Evolutionary conservation across 1,139 yeast species (phyloP).

Genomic region (Yamadazyma blattariae): DNA sequence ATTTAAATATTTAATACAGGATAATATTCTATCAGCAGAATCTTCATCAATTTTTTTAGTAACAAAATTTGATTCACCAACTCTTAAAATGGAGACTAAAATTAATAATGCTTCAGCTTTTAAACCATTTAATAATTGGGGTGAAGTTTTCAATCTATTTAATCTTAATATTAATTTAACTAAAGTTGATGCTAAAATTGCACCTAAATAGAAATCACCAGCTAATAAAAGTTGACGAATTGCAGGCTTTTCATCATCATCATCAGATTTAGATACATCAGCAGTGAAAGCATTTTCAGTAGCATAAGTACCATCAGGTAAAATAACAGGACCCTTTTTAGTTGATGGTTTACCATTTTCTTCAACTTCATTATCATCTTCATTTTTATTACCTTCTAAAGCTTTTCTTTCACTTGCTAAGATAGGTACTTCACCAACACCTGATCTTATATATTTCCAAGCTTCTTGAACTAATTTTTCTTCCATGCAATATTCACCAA

Average conservation of each 20-base stretch:
- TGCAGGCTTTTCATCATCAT: conserved; percentile 56
- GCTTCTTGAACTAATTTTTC: conserved; percentile 75
- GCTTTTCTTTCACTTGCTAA: conserved; percentile 66
- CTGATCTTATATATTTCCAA: conserved; percentile 82
- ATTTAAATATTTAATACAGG: conserved; percentile 75
- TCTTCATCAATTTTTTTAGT: conserved; percentile 89
- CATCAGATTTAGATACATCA: conserved; percentile 22
- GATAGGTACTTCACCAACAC: conserved; percentile 91
- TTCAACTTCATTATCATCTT: conserved; percentile 25
- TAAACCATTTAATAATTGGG: conserved; percentile 68
- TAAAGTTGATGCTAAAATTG: conserved; percentile 84
- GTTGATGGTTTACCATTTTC: conserved; percentile 18
- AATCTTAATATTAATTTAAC: conserved; percentile 85
- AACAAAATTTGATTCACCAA: conserved; percentile 78
- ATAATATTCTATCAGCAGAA: conserved; percentile 84
- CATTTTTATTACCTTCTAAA: conserved; percentile 30
- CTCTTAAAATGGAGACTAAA: conserved; percentile 87
- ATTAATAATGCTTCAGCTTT: conserved; percentile 94
- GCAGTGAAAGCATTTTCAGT: conserved; percentile 84
- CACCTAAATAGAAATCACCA: conserved; percentile 89
- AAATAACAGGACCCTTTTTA: conserved; percentile 70
- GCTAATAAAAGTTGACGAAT: conserved; percentile 76
- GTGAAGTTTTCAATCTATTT: conserved; percentile 54
- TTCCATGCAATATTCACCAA: conserved; percentile 85
- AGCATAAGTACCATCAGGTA: conserved; percentile 98